A percentile compares a stretch with the other conserved stretches of the same genome.
phyloP scores from a whole-genome alignment of 768 basidiomycete species.

The Mycena metata region DNA sequence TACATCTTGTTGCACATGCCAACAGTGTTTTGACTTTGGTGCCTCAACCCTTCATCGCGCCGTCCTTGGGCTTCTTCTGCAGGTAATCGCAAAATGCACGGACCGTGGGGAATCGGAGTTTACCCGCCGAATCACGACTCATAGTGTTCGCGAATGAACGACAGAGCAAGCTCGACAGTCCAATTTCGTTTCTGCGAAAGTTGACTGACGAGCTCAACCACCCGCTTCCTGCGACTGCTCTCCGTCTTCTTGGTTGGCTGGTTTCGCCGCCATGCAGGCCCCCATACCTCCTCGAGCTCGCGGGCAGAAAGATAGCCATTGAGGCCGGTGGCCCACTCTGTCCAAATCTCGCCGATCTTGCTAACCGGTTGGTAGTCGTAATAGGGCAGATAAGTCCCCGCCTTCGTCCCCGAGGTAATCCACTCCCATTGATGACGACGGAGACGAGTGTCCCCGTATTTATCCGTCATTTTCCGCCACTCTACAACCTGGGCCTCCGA shows the following conservation, averaged over 20 bases:
- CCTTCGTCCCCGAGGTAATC: not conserved
- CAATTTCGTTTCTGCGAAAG: constrained; percentile 4
- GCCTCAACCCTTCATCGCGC: too few species aligned
- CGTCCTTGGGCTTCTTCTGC: too few species aligned
- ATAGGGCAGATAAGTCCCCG: constrained; percentile 4
- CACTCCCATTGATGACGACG: constrained; percentile 22
- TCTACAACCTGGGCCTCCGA: too few species aligned
- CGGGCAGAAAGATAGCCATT: constrained; percentile 19
- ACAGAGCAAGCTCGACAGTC: constrained; percentile 16
- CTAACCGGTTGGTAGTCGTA: constrained; percentile 1
- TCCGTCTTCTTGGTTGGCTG: constrained; percentile 12
- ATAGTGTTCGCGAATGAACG: constrained; percentile 15
- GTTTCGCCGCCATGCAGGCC: not conserved
- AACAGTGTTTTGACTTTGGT: too few species aligned
- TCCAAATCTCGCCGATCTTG: constrained; percentile 24
- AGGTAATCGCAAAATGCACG: too few species aligned
- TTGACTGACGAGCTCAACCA: not conserved
- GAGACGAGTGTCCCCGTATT: constrained; percentile 2
- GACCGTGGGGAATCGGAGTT: too few species aligned
- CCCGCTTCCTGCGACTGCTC: constrained; percentile 7
- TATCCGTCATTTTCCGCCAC: too few species aligned
- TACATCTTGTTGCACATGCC: too few species aligned
- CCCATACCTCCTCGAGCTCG: constrained; percentile 19
- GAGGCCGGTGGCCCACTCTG: constrained; percentile 8
- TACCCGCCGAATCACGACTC: too few species aligned